A percentile compares a stretch with the other conserved stretches of the same genome.
These are phyloP conservation scores for Lyophyllum decastes DNA, from an alignment of 768 basidiomycete genomes.

Conservation along the genomic window DNA sequence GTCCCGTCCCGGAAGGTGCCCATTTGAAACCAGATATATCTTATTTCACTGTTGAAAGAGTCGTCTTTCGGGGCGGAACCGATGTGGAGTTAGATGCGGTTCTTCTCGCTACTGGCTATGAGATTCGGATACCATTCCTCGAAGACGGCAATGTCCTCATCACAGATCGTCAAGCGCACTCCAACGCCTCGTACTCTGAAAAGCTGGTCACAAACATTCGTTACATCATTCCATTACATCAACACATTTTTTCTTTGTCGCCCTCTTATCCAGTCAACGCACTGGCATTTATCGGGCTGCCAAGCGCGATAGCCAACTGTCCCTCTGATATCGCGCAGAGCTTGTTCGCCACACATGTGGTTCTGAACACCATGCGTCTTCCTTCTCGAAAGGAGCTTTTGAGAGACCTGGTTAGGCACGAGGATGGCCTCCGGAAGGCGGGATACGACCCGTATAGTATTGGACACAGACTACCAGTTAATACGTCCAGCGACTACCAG, in stretches of 20 bases:
- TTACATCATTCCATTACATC: constrained; percentile 57
- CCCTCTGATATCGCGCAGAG: constrained; percentile 53
- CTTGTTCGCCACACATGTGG: constrained; percentile 44
- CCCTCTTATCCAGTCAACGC: constrained; percentile 47
- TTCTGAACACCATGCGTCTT: constrained; percentile 43
- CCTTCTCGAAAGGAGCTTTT: constrained; percentile 40
- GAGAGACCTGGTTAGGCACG: constrained; percentile 38
- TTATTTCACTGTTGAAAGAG: constrained; percentile 42
- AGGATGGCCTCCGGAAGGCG: constrained; percentile 36
- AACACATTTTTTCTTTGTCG: constrained; percentile 55
- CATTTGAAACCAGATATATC: constrained; percentile 45
- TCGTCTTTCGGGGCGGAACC: constrained; percentile 52
- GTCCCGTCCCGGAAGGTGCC: constrained; percentile 22
- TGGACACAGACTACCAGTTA: constrained; percentile 46
- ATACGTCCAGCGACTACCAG: constrained; percentile 40
- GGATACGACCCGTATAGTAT: constrained; percentile 51
- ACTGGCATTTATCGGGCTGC: constrained; percentile 57
- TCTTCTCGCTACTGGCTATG: constrained; percentile 58
- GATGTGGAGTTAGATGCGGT: constrained; percentile 44
- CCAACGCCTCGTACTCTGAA: constrained; percentile 21
- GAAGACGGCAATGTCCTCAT: constrained; percentile 30
- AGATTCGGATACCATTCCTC: constrained; percentile 51
- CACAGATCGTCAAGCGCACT: constrained; percentile 25
- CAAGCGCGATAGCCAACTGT: constrained; percentile 46
- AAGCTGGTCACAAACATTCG: constrained; percentile 47